A percentile compares a stretch with the other conserved stretches of the same genome.
These are phyloP conservation scores for Penicillium sp. DNA, from an alignment of 2,329 filamentous ascomycete genomes.

Conservation along the genomic window DNA sequence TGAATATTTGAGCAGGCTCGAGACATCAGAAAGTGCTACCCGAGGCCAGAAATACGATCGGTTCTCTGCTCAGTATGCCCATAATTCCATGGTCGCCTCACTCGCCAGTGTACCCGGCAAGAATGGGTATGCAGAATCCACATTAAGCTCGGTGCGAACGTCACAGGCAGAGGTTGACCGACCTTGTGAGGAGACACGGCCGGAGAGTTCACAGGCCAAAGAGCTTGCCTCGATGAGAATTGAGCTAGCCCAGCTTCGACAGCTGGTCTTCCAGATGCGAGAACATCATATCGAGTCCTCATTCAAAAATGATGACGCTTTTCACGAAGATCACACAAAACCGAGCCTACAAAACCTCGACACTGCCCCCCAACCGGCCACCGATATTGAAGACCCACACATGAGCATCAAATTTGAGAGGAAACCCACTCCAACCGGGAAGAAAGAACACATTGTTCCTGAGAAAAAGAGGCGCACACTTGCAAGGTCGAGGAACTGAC, in stretches of 20 bases:
- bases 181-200: background rate
- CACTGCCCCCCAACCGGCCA: background rate
- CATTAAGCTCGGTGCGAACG: background rate
- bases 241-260: conserved; percentile 37
- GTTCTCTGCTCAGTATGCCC: conserved; percentile 29
- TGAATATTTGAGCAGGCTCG: conserved; percentile 30
- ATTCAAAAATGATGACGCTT: conserved; percentile 8
- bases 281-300: conserved; percentile 21
- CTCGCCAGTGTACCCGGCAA: conserved; percentile 18
- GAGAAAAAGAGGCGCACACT: background rate
- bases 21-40: conserved; percentile 17
- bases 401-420: conserved; percentile 19
- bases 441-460: background rate
- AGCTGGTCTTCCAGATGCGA: conserved; percentile 33
- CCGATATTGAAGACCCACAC: conserved; percentile 1
- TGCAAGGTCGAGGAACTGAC: background rate
- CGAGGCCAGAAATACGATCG: conserved; percentile 22
- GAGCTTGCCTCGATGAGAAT: conserved; percentile 32
- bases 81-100: conserved; percentile 28
- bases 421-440: conserved; percentile 12
- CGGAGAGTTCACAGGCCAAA: conserved; percentile 19
- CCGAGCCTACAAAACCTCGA: conserved; percentile 7
- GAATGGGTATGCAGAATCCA: background rate
- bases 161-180: background rate
- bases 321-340: background rate